phyloP scores from a whole-genome alignment of 2,329 filamentous ascomycete genomes.

The Phialophora expanda region DNA sequence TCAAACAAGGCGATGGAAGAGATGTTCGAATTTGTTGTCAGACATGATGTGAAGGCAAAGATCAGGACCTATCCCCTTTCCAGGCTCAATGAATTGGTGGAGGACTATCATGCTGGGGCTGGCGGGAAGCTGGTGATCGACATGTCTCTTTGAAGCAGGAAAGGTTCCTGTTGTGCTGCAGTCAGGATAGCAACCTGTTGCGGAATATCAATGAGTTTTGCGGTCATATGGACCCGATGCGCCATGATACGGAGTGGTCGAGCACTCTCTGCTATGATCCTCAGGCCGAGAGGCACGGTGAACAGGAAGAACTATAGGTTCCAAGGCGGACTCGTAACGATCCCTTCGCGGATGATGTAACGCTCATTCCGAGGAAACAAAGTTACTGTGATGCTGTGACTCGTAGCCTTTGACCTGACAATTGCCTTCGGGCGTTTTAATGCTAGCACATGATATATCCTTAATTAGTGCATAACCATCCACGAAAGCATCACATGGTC shows the following conservation, averaged over 20 bases:
- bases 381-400: neutral
- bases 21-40: conserved; percentile 63
- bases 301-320: neutral
- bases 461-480: neutral
- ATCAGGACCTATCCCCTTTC: conserved; percentile 25
- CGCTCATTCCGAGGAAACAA: neutral
- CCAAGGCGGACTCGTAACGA: neutral
- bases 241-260: neutral
- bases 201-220: neutral
- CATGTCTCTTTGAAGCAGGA: conserved; percentile 5
- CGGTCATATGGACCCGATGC: neutral
- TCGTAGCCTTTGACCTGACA: neutral
- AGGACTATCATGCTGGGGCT: conserved; percentile 29
- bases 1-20: conserved; percentile 65
- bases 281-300: neutral
- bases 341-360: neutral
- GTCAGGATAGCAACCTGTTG: neutral
- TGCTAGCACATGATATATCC: neutral
- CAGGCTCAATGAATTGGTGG: conserved; percentile 36
- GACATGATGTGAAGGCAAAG: conserved; percentile 24
- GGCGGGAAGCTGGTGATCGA: conserved; percentile 33
- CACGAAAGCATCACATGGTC: neutral
- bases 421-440: neutral
- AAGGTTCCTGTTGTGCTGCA: neutral
- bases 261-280: neutral